phyloP scores from a whole-genome alignment of 116 monocot species.

The Phalaenopsis hybrid region DNA sequence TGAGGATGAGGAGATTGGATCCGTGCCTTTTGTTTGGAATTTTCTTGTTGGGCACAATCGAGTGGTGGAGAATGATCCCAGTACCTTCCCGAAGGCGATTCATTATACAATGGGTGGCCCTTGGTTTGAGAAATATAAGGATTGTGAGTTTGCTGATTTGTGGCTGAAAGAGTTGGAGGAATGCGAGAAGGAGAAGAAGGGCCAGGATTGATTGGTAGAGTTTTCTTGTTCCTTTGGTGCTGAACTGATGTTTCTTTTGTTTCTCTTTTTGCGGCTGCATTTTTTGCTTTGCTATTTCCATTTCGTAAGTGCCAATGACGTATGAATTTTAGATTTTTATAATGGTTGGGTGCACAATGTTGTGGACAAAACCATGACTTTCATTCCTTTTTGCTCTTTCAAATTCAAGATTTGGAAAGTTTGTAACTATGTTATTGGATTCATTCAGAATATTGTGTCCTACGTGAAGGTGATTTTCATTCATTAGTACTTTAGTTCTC shows the following conservation, averaged over 20 bases:
- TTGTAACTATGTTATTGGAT: too few species aligned
- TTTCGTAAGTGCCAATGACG: not conserved
- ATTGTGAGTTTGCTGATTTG: conserved; percentile 64
- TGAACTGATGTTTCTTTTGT: not conserved
- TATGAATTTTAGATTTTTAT: too few species aligned
- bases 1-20: conserved; percentile 71
- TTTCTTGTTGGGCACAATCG: conserved; percentile 76
- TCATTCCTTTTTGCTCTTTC: not conserved
- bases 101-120: conserved; percentile 68
- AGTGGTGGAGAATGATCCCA: conserved; percentile 31
- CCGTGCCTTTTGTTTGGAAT: conserved; percentile 64
- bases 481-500: too few species aligned
- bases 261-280: not conserved
- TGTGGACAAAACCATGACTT: not conserved
- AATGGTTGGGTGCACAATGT: not conserved
- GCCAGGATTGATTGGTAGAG: not conserved
- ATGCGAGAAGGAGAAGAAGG: conserved; percentile 21
- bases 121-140: conserved; percentile 66
- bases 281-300: not conserved
- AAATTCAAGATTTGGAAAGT: not conserved
- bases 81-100: conserved; percentile 50
- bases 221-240: not conserved
- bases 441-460: too few species aligned
- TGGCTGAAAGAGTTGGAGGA: conserved; percentile 68
- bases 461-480: too few species aligned